phyloP scores from a whole-genome alignment of 2,329 filamentous ascomycete species.

The Cercospora citrullina region DNA sequence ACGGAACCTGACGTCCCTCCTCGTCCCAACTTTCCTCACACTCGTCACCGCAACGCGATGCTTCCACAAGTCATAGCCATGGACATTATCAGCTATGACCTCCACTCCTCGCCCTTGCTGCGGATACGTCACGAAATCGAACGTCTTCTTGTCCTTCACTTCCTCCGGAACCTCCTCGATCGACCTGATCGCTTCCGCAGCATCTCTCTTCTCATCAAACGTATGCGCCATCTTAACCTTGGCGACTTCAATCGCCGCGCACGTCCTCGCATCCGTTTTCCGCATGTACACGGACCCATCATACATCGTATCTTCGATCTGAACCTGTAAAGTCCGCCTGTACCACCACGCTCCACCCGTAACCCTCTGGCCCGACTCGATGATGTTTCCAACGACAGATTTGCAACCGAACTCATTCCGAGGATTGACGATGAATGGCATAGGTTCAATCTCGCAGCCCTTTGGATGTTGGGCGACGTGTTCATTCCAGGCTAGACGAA shows the following conservation, averaged over 20 bases:
- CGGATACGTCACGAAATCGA: neutral
- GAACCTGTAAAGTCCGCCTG: neutral
- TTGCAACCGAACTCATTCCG: neutral
- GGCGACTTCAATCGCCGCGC: neutral
- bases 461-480: neutral
- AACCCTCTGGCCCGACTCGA: neutral
- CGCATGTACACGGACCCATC: neutral
- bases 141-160: neutral
- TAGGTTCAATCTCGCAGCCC: neutral
- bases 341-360: neutral
- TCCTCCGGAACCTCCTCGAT: neutral
- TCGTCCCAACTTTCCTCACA: neutral
- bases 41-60: neutral
- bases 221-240: neutral
- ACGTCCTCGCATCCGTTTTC: neutral
- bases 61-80: neutral
- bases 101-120: neutral
- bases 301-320: neutral
- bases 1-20: neutral
- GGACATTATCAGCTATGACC: neutral
- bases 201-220: neutral
- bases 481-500: constrained; percentile 3
- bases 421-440: neutral
- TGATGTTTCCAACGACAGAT: neutral
- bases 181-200: neutral